Conservation (phyloP, 352 stramenopile species). For the Achlya hypogyna region DNA sequence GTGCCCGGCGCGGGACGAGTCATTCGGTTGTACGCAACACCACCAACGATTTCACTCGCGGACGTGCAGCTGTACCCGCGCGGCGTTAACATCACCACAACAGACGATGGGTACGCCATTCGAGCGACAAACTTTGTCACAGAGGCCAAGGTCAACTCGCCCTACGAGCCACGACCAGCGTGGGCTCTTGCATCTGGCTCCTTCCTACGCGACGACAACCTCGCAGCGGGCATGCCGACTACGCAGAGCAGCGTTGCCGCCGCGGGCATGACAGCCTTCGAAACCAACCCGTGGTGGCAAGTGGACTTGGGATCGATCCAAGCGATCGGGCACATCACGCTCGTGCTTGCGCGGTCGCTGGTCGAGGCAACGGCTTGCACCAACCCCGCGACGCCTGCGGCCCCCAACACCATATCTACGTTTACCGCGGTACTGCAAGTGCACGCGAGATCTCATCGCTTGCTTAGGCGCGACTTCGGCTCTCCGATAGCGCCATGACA, state of each 20-base stretch:
- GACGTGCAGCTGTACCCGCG: constrained; percentile 50
- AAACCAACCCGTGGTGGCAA: constrained; percentile 56
- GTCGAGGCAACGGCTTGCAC: constrained; percentile 1
- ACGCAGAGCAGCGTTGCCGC: constrained; percentile 48
- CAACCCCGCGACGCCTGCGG: background rate
- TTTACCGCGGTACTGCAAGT: constrained; percentile 18
- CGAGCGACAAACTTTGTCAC: constrained; percentile 23
- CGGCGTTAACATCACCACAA: constrained; percentile 37
- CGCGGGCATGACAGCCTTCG: background rate
- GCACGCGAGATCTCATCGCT: too few relatives aligned
- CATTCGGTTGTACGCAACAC: constrained; percentile 11
- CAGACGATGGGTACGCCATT: constrained; percentile 33
- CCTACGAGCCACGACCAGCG: background rate
- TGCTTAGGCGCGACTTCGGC: constrained; percentile 7
- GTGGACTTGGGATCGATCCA: constrained; percentile 44
- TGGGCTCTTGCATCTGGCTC: constrained; percentile 35
- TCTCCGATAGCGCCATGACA: background rate
- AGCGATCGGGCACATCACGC: constrained; percentile 35
- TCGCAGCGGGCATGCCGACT: constrained; percentile 45
- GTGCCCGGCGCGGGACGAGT: background rate
- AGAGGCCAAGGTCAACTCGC: constrained; percentile 5
- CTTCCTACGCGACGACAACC: constrained; percentile 41
- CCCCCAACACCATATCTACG: background rate
- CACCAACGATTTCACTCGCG: constrained; percentile 19
- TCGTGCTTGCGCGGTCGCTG: constrained; percentile 20